These are phyloP conservation scores for Rhododendron kiyosumense DNA, from an alignment of 148 eudicot species.

Conservation along the genomic window DNA sequence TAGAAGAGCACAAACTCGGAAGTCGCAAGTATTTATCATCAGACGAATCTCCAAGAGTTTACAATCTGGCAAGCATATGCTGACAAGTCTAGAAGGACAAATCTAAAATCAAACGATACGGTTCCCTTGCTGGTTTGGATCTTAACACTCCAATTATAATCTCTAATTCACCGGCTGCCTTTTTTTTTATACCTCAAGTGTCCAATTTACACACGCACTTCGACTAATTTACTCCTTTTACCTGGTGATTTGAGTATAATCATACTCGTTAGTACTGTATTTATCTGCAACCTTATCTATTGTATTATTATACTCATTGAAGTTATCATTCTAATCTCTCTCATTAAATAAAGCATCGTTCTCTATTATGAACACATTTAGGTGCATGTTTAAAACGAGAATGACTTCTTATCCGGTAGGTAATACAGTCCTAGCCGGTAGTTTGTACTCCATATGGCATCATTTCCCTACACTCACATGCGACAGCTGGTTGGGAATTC, in stretches of 20 bases:
- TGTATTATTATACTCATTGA: neutral
- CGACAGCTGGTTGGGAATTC: neutral
- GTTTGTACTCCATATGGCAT: neutral
- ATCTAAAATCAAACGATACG: neutral
- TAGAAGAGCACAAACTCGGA: too few species aligned
- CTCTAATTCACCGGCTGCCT: neutral
- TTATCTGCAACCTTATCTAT: neutral
- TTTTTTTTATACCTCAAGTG: too few species aligned
- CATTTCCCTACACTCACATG: neutral
- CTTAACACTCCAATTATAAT: neutral
- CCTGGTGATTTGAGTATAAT: neutral
- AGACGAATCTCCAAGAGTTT: neutral
- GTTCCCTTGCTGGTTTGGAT: neutral
- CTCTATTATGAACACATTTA: neutral
- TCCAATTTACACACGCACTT: too few species aligned
- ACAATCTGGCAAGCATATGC: neutral
- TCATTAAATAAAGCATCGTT: neutral
- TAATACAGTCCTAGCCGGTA: neutral
- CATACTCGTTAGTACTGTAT: neutral
- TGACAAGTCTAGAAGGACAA: neutral
- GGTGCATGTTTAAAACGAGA: neutral
- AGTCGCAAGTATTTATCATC: neutral
- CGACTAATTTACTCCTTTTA: too few species aligned
- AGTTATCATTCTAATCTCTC: neutral
- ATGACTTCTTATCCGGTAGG: neutral